A percentile compares a stretch with the other conserved stretches of the same genome.
Conservation (phyloP, 306 rosid species). For the Citrullus colocynthis region DNA sequence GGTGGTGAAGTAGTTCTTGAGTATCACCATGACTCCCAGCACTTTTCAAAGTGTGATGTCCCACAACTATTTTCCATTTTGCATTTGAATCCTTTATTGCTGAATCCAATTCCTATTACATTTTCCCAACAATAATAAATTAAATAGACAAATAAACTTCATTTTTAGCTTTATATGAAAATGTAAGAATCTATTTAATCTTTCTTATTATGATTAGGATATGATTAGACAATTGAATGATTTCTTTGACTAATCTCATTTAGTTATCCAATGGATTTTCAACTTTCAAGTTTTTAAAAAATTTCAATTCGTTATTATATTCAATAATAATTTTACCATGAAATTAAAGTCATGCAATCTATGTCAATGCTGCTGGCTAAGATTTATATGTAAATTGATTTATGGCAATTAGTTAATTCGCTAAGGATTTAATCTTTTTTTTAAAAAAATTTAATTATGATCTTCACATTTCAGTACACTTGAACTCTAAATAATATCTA, state of each 20-base stretch:
- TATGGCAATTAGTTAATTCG: too few species aligned
- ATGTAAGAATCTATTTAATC: background rate
- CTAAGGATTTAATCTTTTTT: too few species aligned
- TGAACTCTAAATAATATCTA: too few species aligned
- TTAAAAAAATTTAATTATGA: too few species aligned
- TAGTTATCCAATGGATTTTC: background rate
- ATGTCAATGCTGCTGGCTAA: too few species aligned
- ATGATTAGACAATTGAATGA: too few species aligned
- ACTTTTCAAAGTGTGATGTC: constrained; percentile 63
- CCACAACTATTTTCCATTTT: constrained; percentile 73
- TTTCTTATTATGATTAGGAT: too few species aligned
- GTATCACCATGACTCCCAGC: constrained; percentile 64
- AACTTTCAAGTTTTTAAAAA: background rate
- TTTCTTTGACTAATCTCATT: background rate
- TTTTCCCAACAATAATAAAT: too few species aligned
- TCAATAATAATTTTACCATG: too few species aligned
- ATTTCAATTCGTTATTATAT: background rate
- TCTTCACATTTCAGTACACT: too few species aligned
- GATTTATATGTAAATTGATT: too few species aligned
- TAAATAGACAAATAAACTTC: background rate
- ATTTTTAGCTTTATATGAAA: background rate
- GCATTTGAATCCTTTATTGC: constrained; percentile 43
- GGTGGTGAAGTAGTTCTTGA: constrained; percentile 34
- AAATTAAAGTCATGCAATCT: too few species aligned
- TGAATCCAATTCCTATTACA: constrained; percentile 18